Conservation (phyloP, 2,329 filamentous ascomycete genomes). For the Colletotrichum scovillei region DNA sequence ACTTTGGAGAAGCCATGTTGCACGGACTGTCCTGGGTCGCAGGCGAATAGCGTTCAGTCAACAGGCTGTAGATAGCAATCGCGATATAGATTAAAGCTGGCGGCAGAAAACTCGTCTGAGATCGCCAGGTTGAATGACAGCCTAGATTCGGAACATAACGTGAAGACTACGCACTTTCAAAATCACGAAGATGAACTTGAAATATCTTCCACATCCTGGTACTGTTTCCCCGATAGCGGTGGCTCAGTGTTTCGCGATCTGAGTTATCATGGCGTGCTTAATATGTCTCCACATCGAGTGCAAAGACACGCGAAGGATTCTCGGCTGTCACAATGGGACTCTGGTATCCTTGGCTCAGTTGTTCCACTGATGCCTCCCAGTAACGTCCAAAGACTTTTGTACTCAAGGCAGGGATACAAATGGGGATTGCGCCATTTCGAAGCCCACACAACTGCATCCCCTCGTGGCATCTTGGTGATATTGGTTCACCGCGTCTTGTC, state of each 20-base stretch:
- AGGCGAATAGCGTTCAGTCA: neutral
- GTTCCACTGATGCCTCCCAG: too few relatives aligned
- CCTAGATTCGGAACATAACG: neutral
- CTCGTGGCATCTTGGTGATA: too few relatives aligned
- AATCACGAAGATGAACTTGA: neutral
- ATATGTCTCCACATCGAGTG: neutral
- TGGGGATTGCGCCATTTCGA: too few relatives aligned
- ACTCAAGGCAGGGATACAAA: too few relatives aligned
- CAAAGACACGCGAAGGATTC: neutral
- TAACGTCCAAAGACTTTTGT: too few relatives aligned
- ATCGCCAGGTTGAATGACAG: neutral
- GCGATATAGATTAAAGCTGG: neutral
- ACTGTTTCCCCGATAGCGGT: constrained; percentile 1
- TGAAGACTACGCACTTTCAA: neutral
- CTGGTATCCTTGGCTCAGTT: too few relatives aligned
- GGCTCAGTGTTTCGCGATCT: constrained; percentile 10
- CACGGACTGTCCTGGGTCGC: neutral
- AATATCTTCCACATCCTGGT: neutral
- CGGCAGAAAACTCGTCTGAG: neutral
- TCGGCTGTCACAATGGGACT: neutral
- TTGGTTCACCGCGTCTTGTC: too few relatives aligned
- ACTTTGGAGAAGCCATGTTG: neutral
- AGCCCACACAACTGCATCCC: too few relatives aligned
- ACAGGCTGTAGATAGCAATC: neutral
- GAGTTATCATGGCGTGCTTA: constrained; percentile 24